Conservation (phyloP, 2,329 filamentous ascomycete genomes). For the Fusarium camptoceras region DNA sequence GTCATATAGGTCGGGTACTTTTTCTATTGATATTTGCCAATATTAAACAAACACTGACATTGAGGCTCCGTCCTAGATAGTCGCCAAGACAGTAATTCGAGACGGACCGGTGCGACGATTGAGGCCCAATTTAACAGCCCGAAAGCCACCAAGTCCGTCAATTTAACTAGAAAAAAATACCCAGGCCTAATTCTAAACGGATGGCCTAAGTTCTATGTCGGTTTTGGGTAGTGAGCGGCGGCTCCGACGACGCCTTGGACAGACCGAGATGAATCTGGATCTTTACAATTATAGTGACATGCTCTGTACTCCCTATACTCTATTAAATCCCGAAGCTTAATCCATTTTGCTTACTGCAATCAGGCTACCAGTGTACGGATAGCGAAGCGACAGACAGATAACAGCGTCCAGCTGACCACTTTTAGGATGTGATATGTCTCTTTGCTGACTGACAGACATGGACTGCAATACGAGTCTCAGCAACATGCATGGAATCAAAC, state of each 20-base stretch:
- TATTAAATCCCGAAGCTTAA: not conserved
- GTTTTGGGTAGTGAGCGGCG: constrained; percentile 13
- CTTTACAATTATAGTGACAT: not conserved
- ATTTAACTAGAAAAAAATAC: not conserved
- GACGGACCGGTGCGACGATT: not conserved
- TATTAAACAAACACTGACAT: not conserved
- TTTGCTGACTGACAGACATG: constrained; percentile 5
- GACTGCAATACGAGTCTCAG: not conserved
- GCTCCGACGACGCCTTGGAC: constrained; percentile 27
- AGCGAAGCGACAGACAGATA: not conserved
- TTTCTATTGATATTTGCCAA: not conserved
- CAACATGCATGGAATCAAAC: not conserved
- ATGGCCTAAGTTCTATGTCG: constrained; percentile 1
- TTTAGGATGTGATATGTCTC: constrained; percentile 1
- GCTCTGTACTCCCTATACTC: not conserved
- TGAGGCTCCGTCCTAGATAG: not conserved
- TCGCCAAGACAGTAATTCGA: not conserved
- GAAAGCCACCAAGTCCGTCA: not conserved
- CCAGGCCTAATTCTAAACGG: not conserved
- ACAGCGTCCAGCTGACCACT: not conserved
- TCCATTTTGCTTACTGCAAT: not conserved
- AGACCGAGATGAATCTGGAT: constrained; percentile 30
- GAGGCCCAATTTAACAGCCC: not conserved
- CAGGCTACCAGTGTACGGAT: not conserved
- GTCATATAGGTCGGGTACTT: not conserved